A percentile compares a stretch with the other conserved stretches of the same genome.
phyloP scores from a whole-genome alignment of 306 rosid genomes.

The Cucurbita moschata region DNA sequence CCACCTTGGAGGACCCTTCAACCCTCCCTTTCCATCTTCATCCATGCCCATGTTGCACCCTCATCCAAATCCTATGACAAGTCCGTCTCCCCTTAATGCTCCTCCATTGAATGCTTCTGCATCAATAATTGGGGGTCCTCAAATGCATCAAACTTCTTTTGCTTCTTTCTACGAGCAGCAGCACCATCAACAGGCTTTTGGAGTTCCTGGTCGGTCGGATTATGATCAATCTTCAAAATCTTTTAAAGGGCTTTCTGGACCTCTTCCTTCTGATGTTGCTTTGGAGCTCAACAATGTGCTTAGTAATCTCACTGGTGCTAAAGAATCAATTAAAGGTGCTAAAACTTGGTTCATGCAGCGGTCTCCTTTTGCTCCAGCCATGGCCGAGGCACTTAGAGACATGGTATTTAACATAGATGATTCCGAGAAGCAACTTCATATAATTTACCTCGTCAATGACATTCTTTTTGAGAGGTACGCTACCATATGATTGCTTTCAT shows the following conservation, averaged over 20 bases:
- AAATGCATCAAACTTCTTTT: conserved; percentile 45
- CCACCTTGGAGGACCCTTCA: conserved; percentile 58
- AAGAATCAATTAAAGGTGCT: conserved; percentile 83
- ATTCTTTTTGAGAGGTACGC: conserved; percentile 80
- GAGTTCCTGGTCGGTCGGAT: conserved; percentile 57
- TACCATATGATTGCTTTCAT: not conserved
- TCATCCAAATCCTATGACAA: conserved; percentile 66
- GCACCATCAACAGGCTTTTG: conserved; percentile 65
- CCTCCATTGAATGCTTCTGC: conserved; percentile 47
- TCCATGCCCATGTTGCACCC: conserved; percentile 62
- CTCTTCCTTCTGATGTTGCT: conserved; percentile 84
- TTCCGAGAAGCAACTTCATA: conserved; percentile 81
- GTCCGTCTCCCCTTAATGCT: conserved; percentile 42
- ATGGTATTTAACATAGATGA: conserved; percentile 65
- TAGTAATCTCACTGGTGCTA: conserved; percentile 65
- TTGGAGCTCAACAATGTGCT: conserved; percentile 62
- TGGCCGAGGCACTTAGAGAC: conserved; percentile 83
- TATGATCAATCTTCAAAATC: conserved; percentile 68
- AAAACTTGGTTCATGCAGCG: conserved; percentile 98
- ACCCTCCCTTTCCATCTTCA: conserved; percentile 41
- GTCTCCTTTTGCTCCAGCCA: conserved; percentile 83
- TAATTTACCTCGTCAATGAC: conserved; percentile 83
- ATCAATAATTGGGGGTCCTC: conserved; percentile 35
- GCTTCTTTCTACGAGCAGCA: conserved; percentile 14
- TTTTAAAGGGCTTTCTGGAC: conserved; percentile 65